Conservation (phyloP, 2,329 filamentous ascomycete species). For the Pestalotiopsis sp. region DNA sequence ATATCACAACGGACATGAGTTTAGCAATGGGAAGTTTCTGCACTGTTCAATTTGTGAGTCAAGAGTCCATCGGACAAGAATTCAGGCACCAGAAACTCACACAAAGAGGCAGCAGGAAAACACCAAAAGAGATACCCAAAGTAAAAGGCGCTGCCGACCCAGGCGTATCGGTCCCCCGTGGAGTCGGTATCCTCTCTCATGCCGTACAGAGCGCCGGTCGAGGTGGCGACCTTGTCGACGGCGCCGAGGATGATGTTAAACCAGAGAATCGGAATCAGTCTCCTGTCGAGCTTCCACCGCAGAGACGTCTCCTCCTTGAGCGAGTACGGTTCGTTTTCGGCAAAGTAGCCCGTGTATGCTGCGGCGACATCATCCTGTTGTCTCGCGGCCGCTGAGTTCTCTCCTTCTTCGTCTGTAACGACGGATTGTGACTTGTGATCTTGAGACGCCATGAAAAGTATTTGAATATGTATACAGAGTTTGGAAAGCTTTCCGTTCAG, state of each 20-base stretch:
- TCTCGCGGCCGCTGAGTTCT: neutral
- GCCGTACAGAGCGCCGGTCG: constrained; percentile 31
- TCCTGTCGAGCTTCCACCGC: constrained; percentile 44
- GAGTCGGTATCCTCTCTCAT: constrained; percentile 14
- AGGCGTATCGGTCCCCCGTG: constrained; percentile 12
- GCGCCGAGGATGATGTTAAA: constrained; percentile 30
- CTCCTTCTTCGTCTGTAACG: neutral
- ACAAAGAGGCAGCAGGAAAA: constrained; percentile 13
- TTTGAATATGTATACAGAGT: no score
- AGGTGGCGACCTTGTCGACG: constrained; percentile 35
- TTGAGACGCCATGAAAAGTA: neutral
- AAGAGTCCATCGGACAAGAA: no score
- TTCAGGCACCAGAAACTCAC: no score
- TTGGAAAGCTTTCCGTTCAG: no score
- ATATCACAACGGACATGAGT: constrained; percentile 13
- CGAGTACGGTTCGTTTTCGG: constrained; percentile 31
- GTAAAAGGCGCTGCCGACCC: constrained; percentile 16
- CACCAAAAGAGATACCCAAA: constrained; percentile 16
- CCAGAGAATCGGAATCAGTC: constrained; percentile 42
- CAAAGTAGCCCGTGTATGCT: constrained; percentile 28
- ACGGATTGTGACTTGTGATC: neutral
- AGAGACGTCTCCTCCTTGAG: constrained; percentile 26
- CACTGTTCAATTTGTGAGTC: no score
- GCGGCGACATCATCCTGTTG: constrained; percentile 29
- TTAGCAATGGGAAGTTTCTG: constrained; percentile 15